Conservation (phyloP, 2,329 filamentous ascomycete species). For the Beauveria brongniartii region DNA sequence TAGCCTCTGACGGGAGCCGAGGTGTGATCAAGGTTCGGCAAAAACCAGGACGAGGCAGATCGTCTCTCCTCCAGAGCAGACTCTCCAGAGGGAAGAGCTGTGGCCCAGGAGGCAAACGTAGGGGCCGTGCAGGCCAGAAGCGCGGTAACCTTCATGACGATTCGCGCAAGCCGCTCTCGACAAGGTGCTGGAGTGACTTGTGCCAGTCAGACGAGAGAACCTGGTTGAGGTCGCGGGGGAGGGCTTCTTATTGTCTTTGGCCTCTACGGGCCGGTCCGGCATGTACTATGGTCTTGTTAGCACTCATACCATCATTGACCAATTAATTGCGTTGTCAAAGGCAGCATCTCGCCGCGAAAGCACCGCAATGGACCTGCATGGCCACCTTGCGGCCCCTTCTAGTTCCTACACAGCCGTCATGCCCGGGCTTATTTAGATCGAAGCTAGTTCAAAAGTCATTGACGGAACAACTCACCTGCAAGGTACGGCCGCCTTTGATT, state of each 20-base stretch:
- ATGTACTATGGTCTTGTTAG: neutral
- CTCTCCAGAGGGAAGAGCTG: constrained; percentile 2
- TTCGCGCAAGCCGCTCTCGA: neutral
- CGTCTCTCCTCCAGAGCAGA: constrained; percentile 6
- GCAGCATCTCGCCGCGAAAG: constrained; percentile 1
- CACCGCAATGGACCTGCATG: constrained; percentile 5
- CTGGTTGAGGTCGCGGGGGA: neutral
- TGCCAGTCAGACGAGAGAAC: neutral
- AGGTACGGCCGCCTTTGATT: neutral
- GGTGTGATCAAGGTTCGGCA: constrained; percentile 17
- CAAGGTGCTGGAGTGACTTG: neutral
- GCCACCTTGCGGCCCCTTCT: neutral
- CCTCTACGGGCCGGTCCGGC: neutral
- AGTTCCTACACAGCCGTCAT: neutral
- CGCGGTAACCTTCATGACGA: neutral
- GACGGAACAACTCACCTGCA: neutral
- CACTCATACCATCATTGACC: neutral
- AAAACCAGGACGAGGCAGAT: constrained; percentile 16
- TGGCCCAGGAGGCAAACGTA: neutral
- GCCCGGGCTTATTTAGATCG: neutral
- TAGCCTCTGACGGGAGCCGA: constrained; percentile 15
- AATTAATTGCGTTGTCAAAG: neutral
- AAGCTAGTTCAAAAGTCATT: neutral
- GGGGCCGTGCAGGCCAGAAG: constrained; percentile 1
- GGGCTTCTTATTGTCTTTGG: neutral